A percentile compares a stretch with the other conserved stretches of the same genome.
These are phyloP conservation scores for Podaxis sp. DNA, from an alignment of 768 basidiomycete genomes.

Conservation along the genomic window DNA sequence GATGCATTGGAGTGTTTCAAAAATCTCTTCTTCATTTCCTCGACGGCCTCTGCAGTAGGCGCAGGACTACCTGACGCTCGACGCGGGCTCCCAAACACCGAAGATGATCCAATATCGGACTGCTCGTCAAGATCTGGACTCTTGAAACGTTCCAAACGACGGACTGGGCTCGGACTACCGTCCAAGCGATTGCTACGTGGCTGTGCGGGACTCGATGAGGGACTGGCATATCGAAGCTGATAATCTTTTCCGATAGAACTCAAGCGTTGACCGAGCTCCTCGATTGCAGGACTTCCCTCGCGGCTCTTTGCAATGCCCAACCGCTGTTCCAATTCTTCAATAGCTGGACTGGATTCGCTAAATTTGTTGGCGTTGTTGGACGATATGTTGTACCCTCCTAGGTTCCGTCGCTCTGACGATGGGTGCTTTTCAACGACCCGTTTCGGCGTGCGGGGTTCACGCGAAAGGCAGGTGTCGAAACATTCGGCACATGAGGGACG, in stretches of 20 bases:
- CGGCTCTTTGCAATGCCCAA: slow-evolving; percentile 55
- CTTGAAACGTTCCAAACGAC: slow-evolving; percentile 26
- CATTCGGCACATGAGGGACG: slow-evolving; percentile 78
- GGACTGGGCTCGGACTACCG: slow-evolving; percentile 20
- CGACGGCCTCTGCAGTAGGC: slow-evolving; percentile 50
- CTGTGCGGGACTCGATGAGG: slow-evolving; percentile 22
- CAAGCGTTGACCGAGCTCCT: slow-evolving; percentile 48
- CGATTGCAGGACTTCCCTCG: slow-evolving; percentile 54
- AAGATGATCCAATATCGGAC: slow-evolving; percentile 13
- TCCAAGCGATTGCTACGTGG: slow-evolving; percentile 14
- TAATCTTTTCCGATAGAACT: slow-evolving; percentile 37
- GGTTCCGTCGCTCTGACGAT: slow-evolving; percentile 35
- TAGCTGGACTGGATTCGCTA: slow-evolving; percentile 54
- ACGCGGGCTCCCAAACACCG: slow-evolving; percentile 25
- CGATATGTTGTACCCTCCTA: slow-evolving; percentile 44
- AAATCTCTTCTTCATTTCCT: slow-evolving; percentile 65
- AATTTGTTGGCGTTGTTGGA: slow-evolving; percentile 31
- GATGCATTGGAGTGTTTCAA: slow-evolving; percentile 33
- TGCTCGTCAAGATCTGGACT: slow-evolving; percentile 6
- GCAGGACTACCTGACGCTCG: slow-evolving; percentile 29
- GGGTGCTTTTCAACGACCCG: slow-evolving; percentile 31
- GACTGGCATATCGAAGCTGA: slow-evolving; percentile 23
- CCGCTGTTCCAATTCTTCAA: slow-evolving; percentile 64
- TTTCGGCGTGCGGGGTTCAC: slow-evolving; percentile 46
- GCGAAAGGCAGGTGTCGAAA: slow-evolving; percentile 73